Percentiles rank a stretch among this genome's conserved stretches.
These are phyloP conservation scores for Paecilomyces formosus DNA, from an alignment of 2,329 filamentous ascomycete genomes.

Conservation along the genomic window DNA sequence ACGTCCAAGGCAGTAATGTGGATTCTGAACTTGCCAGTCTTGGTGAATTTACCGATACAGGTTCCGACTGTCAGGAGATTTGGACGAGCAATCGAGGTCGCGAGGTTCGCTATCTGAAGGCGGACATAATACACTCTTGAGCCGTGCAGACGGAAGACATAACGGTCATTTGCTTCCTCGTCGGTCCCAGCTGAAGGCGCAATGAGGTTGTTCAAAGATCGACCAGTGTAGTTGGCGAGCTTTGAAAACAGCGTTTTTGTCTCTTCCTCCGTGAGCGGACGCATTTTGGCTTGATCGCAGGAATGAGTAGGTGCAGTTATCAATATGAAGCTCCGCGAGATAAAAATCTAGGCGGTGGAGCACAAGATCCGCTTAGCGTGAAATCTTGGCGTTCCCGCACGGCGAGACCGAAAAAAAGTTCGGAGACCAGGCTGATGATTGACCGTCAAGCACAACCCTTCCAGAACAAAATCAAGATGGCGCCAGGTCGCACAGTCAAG, in stretches of 20 bases:
- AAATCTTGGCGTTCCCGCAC: constrained; percentile 19
- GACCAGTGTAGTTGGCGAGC: constrained; percentile 87
- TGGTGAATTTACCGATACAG: constrained; percentile 91
- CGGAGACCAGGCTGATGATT: background rate
- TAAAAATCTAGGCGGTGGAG: constrained; percentile 17
- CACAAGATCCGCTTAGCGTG: constrained; percentile 10
- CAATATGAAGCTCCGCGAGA: constrained; percentile 13
- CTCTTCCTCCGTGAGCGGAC: constrained; percentile 63
- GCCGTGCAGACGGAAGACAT: constrained; percentile 78
- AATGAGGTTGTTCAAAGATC: constrained; percentile 77
- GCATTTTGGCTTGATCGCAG: constrained; percentile 49
- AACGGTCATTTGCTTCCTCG: constrained; percentile 64
- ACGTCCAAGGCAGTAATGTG: constrained; percentile 84
- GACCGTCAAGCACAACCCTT: background rate
- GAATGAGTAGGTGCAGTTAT: background rate
- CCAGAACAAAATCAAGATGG: constrained; percentile 31
- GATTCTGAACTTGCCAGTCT: constrained; percentile 89
- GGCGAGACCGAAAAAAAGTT: background rate
- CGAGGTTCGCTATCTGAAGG: constrained; percentile 82
- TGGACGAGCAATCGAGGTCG: constrained; percentile 74
- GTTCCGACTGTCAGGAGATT: constrained; percentile 82
- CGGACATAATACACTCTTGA: constrained; percentile 87
- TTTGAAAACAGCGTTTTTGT: constrained; percentile 75
- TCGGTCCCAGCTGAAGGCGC: constrained; percentile 62
- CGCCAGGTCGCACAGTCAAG: constrained; percentile 40